These are phyloP conservation scores for Alternaria sp. DNA, from an alignment of 2,329 filamentous ascomycete genomes.

Conservation along the genomic window DNA sequence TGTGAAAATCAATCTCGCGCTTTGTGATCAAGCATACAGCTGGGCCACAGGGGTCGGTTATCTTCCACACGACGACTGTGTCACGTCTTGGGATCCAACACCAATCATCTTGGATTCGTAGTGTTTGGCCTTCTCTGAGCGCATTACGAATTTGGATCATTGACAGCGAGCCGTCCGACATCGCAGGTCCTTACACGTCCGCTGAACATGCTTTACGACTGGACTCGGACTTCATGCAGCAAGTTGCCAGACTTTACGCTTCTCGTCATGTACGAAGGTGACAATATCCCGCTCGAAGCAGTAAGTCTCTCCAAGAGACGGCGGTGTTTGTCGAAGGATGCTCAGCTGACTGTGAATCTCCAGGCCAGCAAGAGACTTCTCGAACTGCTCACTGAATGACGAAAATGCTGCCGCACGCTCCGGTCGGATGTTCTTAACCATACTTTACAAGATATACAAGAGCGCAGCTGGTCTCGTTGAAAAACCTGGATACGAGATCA, in stretches of 20 bases:
- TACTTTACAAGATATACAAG: slow-evolving; percentile 22
- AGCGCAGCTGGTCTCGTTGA: slow-evolving; percentile 15
- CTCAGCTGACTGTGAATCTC: not conserved
- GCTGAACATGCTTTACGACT: slow-evolving; percentile 30
- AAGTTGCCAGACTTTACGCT: slow-evolving; percentile 24
- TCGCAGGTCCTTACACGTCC: slow-evolving; percentile 17
- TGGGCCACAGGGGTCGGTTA: slow-evolving; percentile 9
- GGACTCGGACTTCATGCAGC: not conserved
- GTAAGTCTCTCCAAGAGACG: slow-evolving; percentile 16
- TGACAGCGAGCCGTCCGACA: slow-evolving; percentile 13
- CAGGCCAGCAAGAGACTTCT: slow-evolving; percentile 39
- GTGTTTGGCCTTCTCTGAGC: not conserved
- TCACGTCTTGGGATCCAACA: slow-evolving; percentile 28
- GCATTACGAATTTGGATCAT: not conserved
- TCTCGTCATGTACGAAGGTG: slow-evolving; percentile 37
- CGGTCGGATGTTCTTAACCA: slow-evolving; percentile 32
- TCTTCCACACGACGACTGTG: not conserved
- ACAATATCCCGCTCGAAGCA: slow-evolving; percentile 37
- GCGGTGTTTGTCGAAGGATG: not conserved
- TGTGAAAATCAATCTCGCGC: slow-evolving; percentile 28
- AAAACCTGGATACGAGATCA: slow-evolving; percentile 28
- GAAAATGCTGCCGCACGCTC: slow-evolving; percentile 33
- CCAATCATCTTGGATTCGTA: slow-evolving; percentile 29
- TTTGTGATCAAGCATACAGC: slow-evolving; percentile 14
- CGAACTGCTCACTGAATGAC: slow-evolving; percentile 35